These are phyloP conservation scores for Gonapodya prolifera DNA, from an alignment of 192 early-diverging fungal genomes.

Conservation along the genomic window DNA sequence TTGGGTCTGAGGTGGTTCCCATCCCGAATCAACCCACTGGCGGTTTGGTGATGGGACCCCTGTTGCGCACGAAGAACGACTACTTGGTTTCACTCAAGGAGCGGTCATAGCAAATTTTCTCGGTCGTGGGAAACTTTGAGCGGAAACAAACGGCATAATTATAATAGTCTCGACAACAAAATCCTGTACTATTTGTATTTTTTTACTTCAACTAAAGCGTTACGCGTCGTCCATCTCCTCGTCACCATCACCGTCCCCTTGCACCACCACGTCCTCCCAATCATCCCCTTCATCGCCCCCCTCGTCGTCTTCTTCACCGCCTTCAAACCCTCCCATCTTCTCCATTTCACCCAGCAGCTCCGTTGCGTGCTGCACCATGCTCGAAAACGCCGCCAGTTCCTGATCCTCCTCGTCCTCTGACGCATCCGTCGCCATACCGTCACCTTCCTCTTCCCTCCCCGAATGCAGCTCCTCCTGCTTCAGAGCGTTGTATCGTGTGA, in stretches of 20 bases:
- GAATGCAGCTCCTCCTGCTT: not conserved
- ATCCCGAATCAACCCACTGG: too few species aligned
- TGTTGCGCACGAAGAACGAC: too few species aligned
- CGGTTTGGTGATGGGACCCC: too few species aligned
- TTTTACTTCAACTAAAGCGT: too few species aligned
- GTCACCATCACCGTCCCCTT: not conserved
- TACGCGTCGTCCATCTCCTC: not conserved
- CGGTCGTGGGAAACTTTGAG: too few species aligned
- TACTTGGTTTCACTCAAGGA: too few species aligned
- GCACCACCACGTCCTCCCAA: not conserved
- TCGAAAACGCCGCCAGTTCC: not conserved
- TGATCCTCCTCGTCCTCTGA: not conserved
- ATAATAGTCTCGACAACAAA: too few species aligned
- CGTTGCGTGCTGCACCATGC: not conserved
- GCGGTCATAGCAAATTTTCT: too few species aligned
- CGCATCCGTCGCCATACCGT: not conserved
- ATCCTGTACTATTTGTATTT: too few species aligned
- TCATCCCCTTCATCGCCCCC: not conserved
- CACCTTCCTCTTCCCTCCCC: not conserved
- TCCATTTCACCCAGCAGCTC: constrained; percentile 20
- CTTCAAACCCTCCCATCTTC: constrained; percentile 27
- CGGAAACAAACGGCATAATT: too few species aligned
- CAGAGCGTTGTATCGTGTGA: not conserved
- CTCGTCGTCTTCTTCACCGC: constrained; percentile 8
- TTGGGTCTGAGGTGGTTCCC: too few species aligned